phyloP scores from a whole-genome alignment of 306 rosid species.

The Lupinus albus region DNA sequence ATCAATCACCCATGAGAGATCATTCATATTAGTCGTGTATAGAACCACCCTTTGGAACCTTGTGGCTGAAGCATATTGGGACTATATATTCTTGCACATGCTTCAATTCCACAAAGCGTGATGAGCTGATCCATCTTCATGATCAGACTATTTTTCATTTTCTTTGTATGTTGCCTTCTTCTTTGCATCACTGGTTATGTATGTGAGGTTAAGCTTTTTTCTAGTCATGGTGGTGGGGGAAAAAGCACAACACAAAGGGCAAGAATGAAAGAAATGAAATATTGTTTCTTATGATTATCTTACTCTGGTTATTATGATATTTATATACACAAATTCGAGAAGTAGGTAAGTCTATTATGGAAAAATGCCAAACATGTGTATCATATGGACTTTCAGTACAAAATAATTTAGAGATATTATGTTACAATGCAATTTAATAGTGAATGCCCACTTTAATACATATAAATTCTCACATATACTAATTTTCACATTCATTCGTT shows the following conservation, averaged over 20 bases:
- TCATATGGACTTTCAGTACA: not conserved
- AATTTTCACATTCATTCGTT: too few relatives aligned
- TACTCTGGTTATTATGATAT: not conserved
- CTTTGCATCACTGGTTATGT: conserved; percentile 35
- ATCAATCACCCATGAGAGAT: conserved; percentile 24
- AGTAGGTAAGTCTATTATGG: not conserved
- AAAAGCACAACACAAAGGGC: not conserved
- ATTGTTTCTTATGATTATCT: not conserved
- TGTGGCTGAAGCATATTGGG: conserved; percentile 39
- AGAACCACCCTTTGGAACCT: not conserved
- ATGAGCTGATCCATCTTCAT: conserved; percentile 28
- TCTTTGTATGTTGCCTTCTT: conserved; percentile 40
- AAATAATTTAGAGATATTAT: not conserved
- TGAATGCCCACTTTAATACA: too few relatives aligned
- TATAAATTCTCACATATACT: too few relatives aligned
- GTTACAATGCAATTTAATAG: not conserved
- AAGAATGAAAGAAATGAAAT: not conserved
- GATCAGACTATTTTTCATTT: conserved; percentile 25
- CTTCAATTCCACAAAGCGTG: conserved; percentile 39
- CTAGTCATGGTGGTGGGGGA: conserved; percentile 32
- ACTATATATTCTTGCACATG: conserved; percentile 41
- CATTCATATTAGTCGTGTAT: conserved; percentile 14
- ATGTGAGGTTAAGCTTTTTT: conserved; percentile 37
- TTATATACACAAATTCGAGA: conserved; percentile 13
- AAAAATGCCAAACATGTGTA: not conserved